These are phyloP conservation scores for Fusarium humuli DNA, from an alignment of 2,329 filamentous ascomycete species.

Conservation along the genomic window DNA sequence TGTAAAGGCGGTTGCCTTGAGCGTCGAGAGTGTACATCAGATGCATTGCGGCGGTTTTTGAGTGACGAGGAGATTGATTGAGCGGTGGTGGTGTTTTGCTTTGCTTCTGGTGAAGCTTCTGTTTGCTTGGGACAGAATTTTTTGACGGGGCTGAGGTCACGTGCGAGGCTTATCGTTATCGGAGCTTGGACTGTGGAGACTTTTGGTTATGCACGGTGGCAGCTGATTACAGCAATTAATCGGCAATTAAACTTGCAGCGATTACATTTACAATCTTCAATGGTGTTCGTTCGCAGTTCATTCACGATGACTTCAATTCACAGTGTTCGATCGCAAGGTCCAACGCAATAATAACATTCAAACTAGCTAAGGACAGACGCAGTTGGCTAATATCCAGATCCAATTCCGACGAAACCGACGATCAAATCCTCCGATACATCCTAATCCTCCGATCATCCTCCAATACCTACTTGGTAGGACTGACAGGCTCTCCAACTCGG, in stretches of 20 bases:
- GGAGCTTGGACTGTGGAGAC: background rate
- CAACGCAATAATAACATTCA: background rate
- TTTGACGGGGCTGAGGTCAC: constrained; percentile 36
- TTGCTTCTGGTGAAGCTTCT: constrained; percentile 21
- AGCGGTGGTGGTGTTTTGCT: constrained; percentile 5
- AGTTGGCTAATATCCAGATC: constrained; percentile 7
- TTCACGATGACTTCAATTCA: background rate
- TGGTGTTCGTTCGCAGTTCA: background rate
- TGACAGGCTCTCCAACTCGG: constrained; percentile 63
- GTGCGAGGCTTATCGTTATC: constrained; percentile 42
- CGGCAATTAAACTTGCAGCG: background rate
- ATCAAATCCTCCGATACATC: background rate
- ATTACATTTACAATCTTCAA: background rate
- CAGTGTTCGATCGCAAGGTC: background rate
- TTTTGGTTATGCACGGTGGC: background rate
- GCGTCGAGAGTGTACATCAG: constrained; percentile 85
- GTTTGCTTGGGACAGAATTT: constrained; percentile 28
- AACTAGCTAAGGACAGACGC: constrained; percentile 4
- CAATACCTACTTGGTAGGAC: constrained; percentile 17
- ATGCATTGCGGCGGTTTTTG: constrained; percentile 60
- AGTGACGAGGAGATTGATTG: background rate
- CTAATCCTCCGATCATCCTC: too few relatives aligned
- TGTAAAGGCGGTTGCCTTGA: constrained; percentile 90
- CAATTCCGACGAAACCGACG: too few relatives aligned
- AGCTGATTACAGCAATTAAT: background rate